Base-by-base conservation (phyloP, 179 eudicot species). In the Spinacia oleracea region DNA sequence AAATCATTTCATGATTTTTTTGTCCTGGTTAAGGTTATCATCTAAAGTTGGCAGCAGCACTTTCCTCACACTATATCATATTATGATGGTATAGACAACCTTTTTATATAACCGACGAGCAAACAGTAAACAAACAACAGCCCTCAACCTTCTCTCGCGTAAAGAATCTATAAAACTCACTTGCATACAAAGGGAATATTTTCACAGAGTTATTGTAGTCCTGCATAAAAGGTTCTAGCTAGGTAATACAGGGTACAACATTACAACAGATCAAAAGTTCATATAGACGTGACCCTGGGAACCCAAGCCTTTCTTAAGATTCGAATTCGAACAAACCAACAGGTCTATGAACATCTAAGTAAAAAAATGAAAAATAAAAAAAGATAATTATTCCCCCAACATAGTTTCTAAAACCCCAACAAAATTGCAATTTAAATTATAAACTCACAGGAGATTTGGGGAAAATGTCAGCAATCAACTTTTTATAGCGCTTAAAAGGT, bases 401-500 rank as follows among this genome's bases (percentile, higher is more conserved):
- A 77, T 6, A 34, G n/a, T 12, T n/a, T 1, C 21, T 51, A 74
- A 42, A 9, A 77, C 48, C 66, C 50, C 31, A 64, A 10, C 4
- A n/a, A 65, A 53, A 81, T 45, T 51, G 48, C 68, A 31, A 21
- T 23, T 34, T 14, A n/a, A 20, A 5, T 62, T 34, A 45, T 8
- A 27, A 38, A 87, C 92, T 93, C 73, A 93, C 98, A 81, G 86
- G 85, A 14, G 97, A 92, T 84, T 92, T 96, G 23, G 99, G 99
- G 81, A 96, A 96, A 58, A 96, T 90, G 29, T 92, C 98, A 83
- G 94, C 85, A 58, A 96, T 91, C 88, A 96, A 79, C 83, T 96
- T 96, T 82, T 96, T 96, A 87, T 93, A 96, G 23, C 99, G 93
- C 86, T 93, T 93, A 38, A 96, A 97, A 1, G 99, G 99, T 67